Conservation (phyloP, 371 early-diverging fungal genomes). For the Mortierella sp. region DNA sequence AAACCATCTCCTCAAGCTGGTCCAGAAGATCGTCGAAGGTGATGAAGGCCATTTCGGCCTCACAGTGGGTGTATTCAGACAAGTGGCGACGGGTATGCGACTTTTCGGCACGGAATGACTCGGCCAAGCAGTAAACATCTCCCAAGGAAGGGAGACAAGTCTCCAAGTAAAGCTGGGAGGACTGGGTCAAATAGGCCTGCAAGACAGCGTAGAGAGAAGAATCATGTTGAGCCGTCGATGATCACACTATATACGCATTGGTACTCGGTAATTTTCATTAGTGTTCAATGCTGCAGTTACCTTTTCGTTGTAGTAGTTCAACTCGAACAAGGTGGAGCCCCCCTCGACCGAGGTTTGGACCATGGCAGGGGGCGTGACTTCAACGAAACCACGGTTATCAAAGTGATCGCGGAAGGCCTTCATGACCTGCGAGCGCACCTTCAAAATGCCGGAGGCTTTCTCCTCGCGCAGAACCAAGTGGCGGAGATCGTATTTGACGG, state of each 20-base stretch:
- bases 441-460: constrained; percentile 89
- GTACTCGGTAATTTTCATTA: neutral
- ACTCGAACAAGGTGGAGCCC: constrained; percentile 96
- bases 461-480: constrained; percentile 98
- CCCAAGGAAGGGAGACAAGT: constrained; percentile 97
- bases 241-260: neutral
- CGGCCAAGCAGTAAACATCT: constrained; percentile 97
- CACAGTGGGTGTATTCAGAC: constrained; percentile 99
- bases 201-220: constrained; percentile 1
- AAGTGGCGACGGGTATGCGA: constrained; percentile 99
- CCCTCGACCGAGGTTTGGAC: constrained; percentile 99
- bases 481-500: constrained; percentile 92
- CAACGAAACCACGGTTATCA: constrained; percentile 83
- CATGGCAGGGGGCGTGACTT: constrained; percentile 99
- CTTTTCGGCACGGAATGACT: constrained; percentile 99
- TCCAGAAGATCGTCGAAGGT: constrained; percentile 93
- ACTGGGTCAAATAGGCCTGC: constrained; percentile 99
- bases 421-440: constrained; percentile 90
- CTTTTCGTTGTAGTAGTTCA: constrained; percentile 98
- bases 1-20: constrained; percentile 92
- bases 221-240: neutral
- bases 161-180: constrained; percentile 99
- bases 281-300: constrained; percentile 41
- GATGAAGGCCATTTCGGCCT: constrained; percentile 98
- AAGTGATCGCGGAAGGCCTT: constrained; percentile 97